A percentile compares a stretch with the other conserved stretches of the same genome.
Conservation (phyloP, 2,329 filamentous ascomycete genomes). For the Pyrenophora tritici-repentis region DNA sequence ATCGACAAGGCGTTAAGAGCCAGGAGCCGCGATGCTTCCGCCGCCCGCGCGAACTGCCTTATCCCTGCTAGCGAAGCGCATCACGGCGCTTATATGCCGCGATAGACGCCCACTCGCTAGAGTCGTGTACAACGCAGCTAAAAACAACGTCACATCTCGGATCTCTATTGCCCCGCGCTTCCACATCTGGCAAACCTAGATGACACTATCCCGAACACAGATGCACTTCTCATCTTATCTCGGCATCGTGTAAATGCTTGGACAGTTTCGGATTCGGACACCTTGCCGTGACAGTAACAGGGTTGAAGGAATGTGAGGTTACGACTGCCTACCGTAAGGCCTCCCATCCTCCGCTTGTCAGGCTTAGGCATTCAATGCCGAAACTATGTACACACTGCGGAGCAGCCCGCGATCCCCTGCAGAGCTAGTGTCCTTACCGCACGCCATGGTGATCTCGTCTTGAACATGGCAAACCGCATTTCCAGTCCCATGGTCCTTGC, state of each 20-base stretch:
- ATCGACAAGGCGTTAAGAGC: conserved; percentile 12
- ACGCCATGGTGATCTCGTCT: background rate
- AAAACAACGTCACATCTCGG: conserved; percentile 21
- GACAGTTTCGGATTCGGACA: background rate
- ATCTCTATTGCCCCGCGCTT: background rate
- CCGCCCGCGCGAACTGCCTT: conserved; percentile 12
- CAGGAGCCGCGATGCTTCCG: conserved; percentile 19
- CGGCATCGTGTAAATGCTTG: background rate
- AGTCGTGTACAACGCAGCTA: conserved; percentile 19
- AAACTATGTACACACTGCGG: conserved; percentile 2
- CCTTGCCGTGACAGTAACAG: background rate
- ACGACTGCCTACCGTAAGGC: background rate
- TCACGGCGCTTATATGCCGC: conserved; percentile 13
- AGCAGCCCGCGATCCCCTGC: conserved; percentile 3
- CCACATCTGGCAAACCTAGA: background rate
- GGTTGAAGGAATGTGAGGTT: background rate
- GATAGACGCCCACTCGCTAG: conserved; percentile 24
- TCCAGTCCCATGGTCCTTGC: background rate
- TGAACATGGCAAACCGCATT: background rate
- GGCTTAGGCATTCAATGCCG: background rate
- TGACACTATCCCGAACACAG: background rate
- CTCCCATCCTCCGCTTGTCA: background rate
- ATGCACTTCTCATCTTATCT: background rate
- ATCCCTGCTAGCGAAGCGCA: conserved; percentile 14
- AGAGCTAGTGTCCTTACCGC: background rate